Percentiles rank a stretch among this genome's conserved stretches.
phyloP scores from a whole-genome alignment of 2,329 filamentous ascomycete species.

The Sporothrix humicola region DNA sequence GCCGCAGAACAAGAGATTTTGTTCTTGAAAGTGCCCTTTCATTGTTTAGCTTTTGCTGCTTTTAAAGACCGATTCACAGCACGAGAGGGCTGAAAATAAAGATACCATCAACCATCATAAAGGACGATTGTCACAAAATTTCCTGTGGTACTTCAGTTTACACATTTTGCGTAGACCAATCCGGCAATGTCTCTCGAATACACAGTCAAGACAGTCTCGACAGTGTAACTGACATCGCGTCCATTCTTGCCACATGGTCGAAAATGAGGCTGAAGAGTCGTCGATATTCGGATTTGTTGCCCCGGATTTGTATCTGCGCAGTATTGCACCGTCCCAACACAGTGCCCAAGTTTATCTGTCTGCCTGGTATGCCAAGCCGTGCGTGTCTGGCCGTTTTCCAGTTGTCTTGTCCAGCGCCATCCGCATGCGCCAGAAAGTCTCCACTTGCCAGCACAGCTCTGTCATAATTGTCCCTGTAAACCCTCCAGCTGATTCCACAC shows the following conservation, averaged over 20 bases:
- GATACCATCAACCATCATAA: background rate
- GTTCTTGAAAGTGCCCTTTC: background rate
- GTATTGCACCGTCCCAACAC: background rate
- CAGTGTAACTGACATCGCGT: no score
- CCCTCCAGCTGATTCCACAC: slow-evolving; percentile 15
- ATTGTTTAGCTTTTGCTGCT: background rate
- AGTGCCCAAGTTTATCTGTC: slow-evolving; percentile 13
- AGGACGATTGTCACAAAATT: no score
- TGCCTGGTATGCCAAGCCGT: slow-evolving; percentile 20
- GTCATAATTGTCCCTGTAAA: slow-evolving; percentile 10
- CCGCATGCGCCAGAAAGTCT: slow-evolving; percentile 6
- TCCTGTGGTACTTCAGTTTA: no score
- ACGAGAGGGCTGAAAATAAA: background rate
- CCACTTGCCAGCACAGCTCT: slow-evolving; percentile 17
- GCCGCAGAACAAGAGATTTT: background rate
- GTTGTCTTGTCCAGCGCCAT: background rate
- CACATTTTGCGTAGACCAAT: no score
- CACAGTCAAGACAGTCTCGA: no score
- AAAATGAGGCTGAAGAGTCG: slow-evolving; percentile 3
- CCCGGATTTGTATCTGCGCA: background rate
- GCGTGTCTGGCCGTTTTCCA: background rate
- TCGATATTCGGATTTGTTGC: background rate
- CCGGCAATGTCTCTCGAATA: no score
- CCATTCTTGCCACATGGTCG: background rate
- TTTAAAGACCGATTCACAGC: background rate